Evolutionary conservation across 106 monocot species (phyloP).

Genomic region (Amphibolis antarctica): DNA sequence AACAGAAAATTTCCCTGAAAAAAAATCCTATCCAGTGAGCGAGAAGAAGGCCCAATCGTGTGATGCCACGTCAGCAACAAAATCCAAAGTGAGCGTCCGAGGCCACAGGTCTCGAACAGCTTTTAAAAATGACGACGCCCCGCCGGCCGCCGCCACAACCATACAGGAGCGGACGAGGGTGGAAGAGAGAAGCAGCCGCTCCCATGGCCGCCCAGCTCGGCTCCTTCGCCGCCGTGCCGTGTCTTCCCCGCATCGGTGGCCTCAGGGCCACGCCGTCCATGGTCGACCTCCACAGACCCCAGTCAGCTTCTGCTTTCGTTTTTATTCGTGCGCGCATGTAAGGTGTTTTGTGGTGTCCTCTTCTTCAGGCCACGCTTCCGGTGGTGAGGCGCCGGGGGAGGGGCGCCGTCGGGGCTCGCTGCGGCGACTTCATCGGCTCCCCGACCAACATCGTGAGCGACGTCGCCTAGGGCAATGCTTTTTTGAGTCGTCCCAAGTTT

Average conservation of each 20-base stretch:
- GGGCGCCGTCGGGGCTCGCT: constrained; percentile 63
- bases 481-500: too few species aligned
- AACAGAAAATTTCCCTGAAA: constrained; percentile 24
- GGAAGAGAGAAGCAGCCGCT: neutral
- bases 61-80: constrained; percentile 37
- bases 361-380: constrained; percentile 41
- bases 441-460: constrained; percentile 67
- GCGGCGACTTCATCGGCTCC: constrained; percentile 81
- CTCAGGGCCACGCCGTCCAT: constrained; percentile 42
- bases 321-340: too few species aligned
- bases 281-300: constrained; percentile 19
- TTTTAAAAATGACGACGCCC: too few species aligned
- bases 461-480: too few species aligned
- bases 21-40: constrained; percentile 28
- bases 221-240: constrained; percentile 27
- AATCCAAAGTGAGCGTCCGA: constrained; percentile 24
- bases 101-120: constrained; percentile 30
- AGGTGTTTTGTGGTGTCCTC: neutral
- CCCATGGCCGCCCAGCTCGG: constrained; percentile 52
- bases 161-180: neutral
- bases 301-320: too few species aligned
- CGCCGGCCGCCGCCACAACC: neutral
- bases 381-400: constrained; percentile 12
- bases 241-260: constrained; percentile 64
- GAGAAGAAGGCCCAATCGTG: constrained; percentile 29